Evolutionary conservation across 73 alveolate species (phyloP).

Genomic region (Tetrahymena borealis): DNA sequence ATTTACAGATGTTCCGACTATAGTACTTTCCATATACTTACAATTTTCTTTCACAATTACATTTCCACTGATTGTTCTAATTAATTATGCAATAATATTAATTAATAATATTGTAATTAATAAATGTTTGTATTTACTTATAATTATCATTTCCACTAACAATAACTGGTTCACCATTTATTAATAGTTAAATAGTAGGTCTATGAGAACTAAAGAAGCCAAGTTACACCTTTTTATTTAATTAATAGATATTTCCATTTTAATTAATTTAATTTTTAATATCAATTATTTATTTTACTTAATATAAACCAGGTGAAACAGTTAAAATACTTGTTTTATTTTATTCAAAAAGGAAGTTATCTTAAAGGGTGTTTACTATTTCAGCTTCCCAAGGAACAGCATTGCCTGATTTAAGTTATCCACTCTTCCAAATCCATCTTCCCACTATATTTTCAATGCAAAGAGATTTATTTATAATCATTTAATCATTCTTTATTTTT

Average conservation of each 20-base stretch:
- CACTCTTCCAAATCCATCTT: slow-evolving; percentile 94
- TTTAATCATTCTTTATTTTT: slow-evolving; percentile 55
- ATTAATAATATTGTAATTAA: not conserved
- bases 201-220: slow-evolving; percentile 62
- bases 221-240: not conserved
- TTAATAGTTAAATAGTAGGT: slow-evolving; percentile 65
- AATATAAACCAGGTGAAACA: slow-evolving; percentile 89
- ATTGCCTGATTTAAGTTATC: slow-evolving; percentile 67
- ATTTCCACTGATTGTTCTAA: not conserved
- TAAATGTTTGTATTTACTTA: not conserved
- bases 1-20: not conserved
- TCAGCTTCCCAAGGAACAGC: slow-evolving; percentile 94
- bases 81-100: not conserved
- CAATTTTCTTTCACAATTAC: not conserved
- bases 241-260: too few relatives aligned
- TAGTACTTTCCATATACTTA: not conserved
- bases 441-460: slow-evolving; percentile 87
- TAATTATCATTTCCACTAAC: slow-evolving; percentile 54
- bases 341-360: slow-evolving; percentile 89
- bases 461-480: slow-evolving; percentile 77
- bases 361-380: slow-evolving; percentile 86
- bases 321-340: slow-evolving; percentile 68
- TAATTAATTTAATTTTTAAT: not conserved
- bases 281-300: slow-evolving; percentile 20
- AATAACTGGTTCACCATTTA: slow-evolving; percentile 69